Conservation (phyloP, 495 filamentous ascomycete genomes). For the Neurospora pannonica region DNA sequence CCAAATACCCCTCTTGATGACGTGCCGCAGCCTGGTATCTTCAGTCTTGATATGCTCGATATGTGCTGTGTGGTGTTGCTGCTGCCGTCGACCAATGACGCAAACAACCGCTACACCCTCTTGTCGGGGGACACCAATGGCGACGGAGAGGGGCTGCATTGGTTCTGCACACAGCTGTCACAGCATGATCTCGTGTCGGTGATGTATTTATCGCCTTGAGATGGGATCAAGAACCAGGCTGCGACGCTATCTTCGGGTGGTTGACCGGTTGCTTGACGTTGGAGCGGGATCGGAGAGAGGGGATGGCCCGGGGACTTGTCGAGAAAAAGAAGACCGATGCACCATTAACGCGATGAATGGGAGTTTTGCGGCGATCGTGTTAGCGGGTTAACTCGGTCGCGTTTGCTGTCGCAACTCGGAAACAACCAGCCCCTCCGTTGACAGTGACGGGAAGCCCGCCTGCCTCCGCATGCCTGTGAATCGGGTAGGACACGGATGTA, state of each 20-base stretch:
- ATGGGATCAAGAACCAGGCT: not conserved
- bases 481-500: not conserved
- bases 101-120: not conserved
- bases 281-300: not conserved
- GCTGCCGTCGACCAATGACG: not conserved
- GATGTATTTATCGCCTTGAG: not conserved
- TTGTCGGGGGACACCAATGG: not conserved
- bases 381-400: not conserved
- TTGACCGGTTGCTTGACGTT: not conserved
- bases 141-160: not conserved
- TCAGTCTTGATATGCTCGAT: not conserved
- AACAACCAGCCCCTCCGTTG: not conserved
- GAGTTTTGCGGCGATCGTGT: rapidly evolving
- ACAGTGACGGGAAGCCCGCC: not conserved
- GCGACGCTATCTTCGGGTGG: not conserved
- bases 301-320: not conserved
- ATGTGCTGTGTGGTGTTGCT: not conserved
- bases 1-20: not conserved
- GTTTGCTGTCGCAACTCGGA: not conserved
- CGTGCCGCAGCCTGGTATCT: not conserved
- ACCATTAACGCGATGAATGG: rapidly evolving
- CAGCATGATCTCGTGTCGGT: not conserved
- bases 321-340: not conserved
- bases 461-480: not conserved
- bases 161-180: not conserved